Evolutionary conservation across 2,329 filamentous ascomycete species (phyloP).

Genomic region (Penicillium sp.): DNA sequence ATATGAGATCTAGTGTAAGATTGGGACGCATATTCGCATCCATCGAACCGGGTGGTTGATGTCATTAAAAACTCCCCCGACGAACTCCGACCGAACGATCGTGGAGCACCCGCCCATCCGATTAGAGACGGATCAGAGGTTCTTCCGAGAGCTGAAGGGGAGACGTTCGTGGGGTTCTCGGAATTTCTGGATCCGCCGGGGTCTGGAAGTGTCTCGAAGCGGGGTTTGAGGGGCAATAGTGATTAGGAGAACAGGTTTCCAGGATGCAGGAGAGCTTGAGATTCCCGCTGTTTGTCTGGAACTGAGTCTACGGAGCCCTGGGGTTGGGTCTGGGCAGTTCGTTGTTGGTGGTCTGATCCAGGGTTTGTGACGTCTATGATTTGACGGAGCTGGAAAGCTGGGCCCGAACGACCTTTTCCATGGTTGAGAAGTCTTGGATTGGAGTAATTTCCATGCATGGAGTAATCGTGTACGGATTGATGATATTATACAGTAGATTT

Average conservation of each 20-base stretch:
- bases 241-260: not conserved
- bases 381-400: not conserved
- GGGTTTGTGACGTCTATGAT: not conserved
- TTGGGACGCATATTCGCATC: too few species aligned
- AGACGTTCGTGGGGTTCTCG: conserved; percentile 25
- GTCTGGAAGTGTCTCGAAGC: conserved; percentile 7
- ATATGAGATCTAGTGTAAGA: too few species aligned
- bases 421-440: too few species aligned
- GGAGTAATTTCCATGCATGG: too few species aligned
- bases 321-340: not conserved
- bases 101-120: conserved; percentile 19
- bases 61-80: conserved; percentile 27
- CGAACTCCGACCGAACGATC: conserved; percentile 38
- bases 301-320: not conserved
- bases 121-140: conserved; percentile 24
- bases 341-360: not conserved
- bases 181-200: conserved; percentile 7
- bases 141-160: conserved; percentile 19
- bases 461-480: not conserved
- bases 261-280: not conserved
- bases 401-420: too few species aligned
- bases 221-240: not conserved
- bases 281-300: not conserved
- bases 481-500: not conserved
- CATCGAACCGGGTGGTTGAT: too few species aligned